These are phyloP conservation scores for Syncephalastrum contaminatum DNA, from an alignment of 371 early-diverging fungal genomes.

Conservation along the genomic window DNA sequence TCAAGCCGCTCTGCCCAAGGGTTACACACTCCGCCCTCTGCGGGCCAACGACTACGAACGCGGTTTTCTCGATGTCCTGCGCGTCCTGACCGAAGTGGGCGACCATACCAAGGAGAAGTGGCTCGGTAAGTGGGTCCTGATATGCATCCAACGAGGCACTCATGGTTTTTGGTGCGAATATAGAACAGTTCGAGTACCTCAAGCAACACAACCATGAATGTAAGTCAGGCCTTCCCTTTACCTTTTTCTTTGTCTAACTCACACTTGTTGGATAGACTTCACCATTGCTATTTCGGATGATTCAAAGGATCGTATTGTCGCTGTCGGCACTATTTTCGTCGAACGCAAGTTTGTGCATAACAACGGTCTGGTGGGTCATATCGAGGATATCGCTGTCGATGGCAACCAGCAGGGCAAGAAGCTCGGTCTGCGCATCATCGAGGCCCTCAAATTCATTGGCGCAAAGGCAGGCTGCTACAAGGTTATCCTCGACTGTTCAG, in stretches of 20 bases:
- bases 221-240: slow-evolving; percentile 25
- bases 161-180: background rate
- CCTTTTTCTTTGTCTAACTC: background rate
- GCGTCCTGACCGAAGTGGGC: slow-evolving; percentile 79
- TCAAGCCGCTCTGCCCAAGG: slow-evolving; percentile 69
- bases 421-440: slow-evolving; percentile 71
- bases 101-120: slow-evolving; percentile 67
- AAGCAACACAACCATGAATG: slow-evolving; percentile 76
- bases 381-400: slow-evolving; percentile 94
- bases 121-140: slow-evolving; percentile 27
- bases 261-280: slow-evolving; percentile 45
- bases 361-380: slow-evolving; percentile 83
- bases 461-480: slow-evolving; percentile 68
- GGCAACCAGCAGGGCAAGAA: slow-evolving; percentile 93
- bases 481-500: slow-evolving; percentile 53
- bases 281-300: slow-evolving; percentile 85
- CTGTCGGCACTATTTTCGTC: slow-evolving; percentile 92
- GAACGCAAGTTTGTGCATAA: slow-evolving; percentile 96
- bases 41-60: slow-evolving; percentile 80
- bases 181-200: slow-evolving; percentile 73
- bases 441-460: slow-evolving; percentile 72
- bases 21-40: slow-evolving; percentile 84
- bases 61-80: slow-evolving; percentile 69
- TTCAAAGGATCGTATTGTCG: slow-evolving; percentile 67
- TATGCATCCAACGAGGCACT: too few species aligned